These are phyloP conservation scores for Epichloe elymi DNA, from an alignment of 2,329 filamentous ascomycete genomes.

Conservation along the genomic window DNA sequence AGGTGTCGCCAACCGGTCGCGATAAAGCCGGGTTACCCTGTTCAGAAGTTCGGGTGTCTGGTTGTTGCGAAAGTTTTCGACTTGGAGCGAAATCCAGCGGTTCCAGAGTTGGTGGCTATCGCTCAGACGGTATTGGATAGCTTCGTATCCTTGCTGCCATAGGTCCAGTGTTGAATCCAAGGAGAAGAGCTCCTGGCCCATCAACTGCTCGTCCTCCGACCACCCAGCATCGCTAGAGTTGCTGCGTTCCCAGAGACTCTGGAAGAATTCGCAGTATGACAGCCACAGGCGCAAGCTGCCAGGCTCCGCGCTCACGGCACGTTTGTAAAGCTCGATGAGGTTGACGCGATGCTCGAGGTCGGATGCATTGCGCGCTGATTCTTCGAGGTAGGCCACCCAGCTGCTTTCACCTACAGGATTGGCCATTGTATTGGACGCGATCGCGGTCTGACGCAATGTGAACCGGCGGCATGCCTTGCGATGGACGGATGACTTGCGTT, in stretches of 20 bases:
- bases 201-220: slow-evolving; percentile 53
- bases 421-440: slow-evolving; percentile 25
- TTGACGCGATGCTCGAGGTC: slow-evolving; percentile 54
- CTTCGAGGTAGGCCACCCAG: slow-evolving; percentile 67
- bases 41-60: slow-evolving; percentile 43
- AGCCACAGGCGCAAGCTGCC: slow-evolving; percentile 64
- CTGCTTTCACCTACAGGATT: slow-evolving; percentile 59
- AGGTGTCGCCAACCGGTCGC: slow-evolving; percentile 56
- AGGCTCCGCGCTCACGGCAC: slow-evolving; percentile 57
- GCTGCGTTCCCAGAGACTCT: slow-evolving; percentile 53
- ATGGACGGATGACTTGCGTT: not conserved
- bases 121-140: slow-evolving; percentile 59
- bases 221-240: slow-evolving; percentile 40
- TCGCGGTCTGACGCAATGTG: not conserved
- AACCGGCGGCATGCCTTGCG: not conserved
- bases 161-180: slow-evolving; percentile 52
- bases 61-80: slow-evolving; percentile 49
- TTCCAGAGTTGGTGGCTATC: slow-evolving; percentile 74
- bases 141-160: slow-evolving; percentile 59
- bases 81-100: slow-evolving; percentile 59
- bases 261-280: slow-evolving; percentile 66
- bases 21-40: slow-evolving; percentile 55
- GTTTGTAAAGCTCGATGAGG: slow-evolving; percentile 59
- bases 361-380: slow-evolving; percentile 47
- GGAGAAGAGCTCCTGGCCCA: slow-evolving; percentile 60